These are phyloP conservation scores for Globisporangium solare DNA, from an alignment of 352 stramenopile genomes.

Conservation along the genomic window DNA sequence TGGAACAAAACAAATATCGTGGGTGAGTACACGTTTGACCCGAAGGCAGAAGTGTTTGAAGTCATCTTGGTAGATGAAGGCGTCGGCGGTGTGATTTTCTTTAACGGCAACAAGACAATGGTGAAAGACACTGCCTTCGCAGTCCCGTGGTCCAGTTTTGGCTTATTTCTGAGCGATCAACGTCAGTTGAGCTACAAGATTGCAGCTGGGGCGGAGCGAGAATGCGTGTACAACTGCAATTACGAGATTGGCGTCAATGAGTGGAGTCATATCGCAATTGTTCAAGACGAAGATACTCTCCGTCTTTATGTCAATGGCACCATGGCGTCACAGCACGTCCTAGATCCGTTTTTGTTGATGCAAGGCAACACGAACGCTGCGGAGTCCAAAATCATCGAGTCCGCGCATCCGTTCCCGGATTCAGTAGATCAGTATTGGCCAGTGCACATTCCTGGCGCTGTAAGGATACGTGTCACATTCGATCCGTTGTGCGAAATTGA, in stretches of 20 bases:
- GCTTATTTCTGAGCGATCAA: conserved; percentile 59
- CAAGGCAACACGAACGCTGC: conserved; percentile 30
- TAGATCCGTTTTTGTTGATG: conserved; percentile 66
- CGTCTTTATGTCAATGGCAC: conserved; percentile 67
- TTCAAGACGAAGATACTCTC: conserved; percentile 56
- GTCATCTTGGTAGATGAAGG: conserved; percentile 50
- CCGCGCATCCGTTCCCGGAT: conserved; percentile 45
- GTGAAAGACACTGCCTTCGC: conserved; percentile 37
- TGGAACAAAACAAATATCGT: conserved; percentile 33
- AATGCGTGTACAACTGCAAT: conserved; percentile 62
- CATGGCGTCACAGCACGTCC: conserved; percentile 51
- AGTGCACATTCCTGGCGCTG: conserved; percentile 65
- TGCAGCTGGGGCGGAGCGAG: conserved; percentile 45
- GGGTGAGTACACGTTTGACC: conserved; percentile 47
- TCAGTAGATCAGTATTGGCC: conserved; percentile 60
- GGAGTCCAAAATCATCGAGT: conserved; percentile 60
- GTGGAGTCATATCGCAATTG: conserved; percentile 66
- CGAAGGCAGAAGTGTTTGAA: conserved; percentile 41
- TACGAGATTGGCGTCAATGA: conserved; percentile 51
- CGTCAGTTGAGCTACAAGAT: conserved; percentile 67
- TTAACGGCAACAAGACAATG: conserved; percentile 64
- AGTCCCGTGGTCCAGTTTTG: conserved; percentile 68
- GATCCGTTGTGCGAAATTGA: conserved; percentile 68
- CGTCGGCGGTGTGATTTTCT: conserved; percentile 59
- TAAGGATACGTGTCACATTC: conserved; percentile 71